A percentile compares a stretch with the other conserved stretches of the same genome.
These are phyloP conservation scores for Zalerion maritima DNA, from an alignment of 495 filamentous ascomycete genomes.

Conservation along the genomic window DNA sequence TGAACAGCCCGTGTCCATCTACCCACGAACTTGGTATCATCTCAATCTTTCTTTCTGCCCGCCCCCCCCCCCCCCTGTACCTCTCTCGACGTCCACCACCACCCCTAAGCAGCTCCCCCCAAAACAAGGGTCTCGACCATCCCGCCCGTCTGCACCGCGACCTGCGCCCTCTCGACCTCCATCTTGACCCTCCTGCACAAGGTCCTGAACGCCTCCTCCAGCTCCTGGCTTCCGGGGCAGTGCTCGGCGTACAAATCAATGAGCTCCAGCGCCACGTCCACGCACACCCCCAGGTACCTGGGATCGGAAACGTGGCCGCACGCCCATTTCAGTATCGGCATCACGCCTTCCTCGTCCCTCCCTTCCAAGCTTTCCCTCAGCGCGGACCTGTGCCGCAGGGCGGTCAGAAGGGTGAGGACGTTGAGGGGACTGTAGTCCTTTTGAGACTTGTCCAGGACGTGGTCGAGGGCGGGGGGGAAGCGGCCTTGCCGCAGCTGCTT, in stretches of 20 bases:
- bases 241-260: constrained; percentile 79
- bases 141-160: constrained; percentile 60
- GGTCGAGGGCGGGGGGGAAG: constrained; percentile 65
- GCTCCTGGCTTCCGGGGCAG: constrained; percentile 54
- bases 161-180: constrained; percentile 69
- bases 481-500: constrained; percentile 59
- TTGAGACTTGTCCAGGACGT: constrained; percentile 40
- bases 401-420: constrained; percentile 62
- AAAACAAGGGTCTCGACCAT: constrained; percentile 68
- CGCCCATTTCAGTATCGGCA: constrained; percentile 74
- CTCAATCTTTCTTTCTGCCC: no score
- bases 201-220: constrained; percentile 48
- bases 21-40: no score
- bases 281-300: constrained; percentile 57
- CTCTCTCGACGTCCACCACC: no score
- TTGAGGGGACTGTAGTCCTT: constrained; percentile 39
- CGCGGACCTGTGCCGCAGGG: constrained; percentile 77
- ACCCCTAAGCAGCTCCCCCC: no score
- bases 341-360: constrained; percentile 68
- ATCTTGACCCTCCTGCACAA: constrained; percentile 53
- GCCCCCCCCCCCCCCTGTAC: no score
- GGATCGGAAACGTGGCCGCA: constrained; percentile 64
- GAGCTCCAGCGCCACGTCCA: constrained; percentile 64
- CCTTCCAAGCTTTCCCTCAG: constrained; percentile 64
- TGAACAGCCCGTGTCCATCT: no score